phyloP scores from a whole-genome alignment of 306 rosid species.

The Pyrus pyrifolia region DNA sequence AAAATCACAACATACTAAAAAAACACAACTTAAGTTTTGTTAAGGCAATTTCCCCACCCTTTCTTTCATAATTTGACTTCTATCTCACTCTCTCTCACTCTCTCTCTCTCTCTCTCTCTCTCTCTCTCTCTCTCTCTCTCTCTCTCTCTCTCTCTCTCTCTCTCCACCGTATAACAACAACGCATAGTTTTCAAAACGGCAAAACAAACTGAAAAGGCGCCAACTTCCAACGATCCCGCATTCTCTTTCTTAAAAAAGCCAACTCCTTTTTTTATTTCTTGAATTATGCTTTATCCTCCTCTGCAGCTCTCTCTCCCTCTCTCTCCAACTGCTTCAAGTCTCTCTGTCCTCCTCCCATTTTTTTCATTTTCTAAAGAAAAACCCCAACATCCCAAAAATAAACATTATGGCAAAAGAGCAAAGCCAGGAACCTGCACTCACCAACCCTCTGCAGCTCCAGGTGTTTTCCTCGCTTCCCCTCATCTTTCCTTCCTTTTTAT shows the following conservation, averaged over 20 bases:
- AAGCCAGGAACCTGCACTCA: constrained; percentile 28
- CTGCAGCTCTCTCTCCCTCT: neutral
- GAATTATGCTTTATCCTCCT: neutral
- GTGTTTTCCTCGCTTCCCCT: neutral
- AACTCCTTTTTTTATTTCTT: constrained; percentile 9
- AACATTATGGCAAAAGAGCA: constrained; percentile 38
- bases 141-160: neutral
- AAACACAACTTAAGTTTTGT: no score
- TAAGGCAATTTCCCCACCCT: no score
- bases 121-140: no score
- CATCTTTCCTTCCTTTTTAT: neutral
- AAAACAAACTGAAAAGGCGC: constrained; percentile 1
- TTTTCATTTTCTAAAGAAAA: constrained; percentile 2
- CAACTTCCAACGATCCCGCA: neutral
- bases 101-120: neutral
- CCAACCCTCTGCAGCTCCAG: constrained; percentile 25
- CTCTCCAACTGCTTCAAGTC: neutral
- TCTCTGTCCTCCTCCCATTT: neutral
- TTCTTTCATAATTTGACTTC: no score
- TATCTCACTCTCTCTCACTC: neutral
- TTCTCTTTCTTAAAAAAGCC: constrained; percentile 16
- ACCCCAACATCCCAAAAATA: constrained; percentile 7
- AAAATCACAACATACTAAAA: neutral
- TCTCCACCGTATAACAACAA: neutral
- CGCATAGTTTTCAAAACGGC: neutral